Base-by-base conservation (phyloP, 495 filamentous ascomycete genomes). In the Trichoderma orchidacearum region DNA sequence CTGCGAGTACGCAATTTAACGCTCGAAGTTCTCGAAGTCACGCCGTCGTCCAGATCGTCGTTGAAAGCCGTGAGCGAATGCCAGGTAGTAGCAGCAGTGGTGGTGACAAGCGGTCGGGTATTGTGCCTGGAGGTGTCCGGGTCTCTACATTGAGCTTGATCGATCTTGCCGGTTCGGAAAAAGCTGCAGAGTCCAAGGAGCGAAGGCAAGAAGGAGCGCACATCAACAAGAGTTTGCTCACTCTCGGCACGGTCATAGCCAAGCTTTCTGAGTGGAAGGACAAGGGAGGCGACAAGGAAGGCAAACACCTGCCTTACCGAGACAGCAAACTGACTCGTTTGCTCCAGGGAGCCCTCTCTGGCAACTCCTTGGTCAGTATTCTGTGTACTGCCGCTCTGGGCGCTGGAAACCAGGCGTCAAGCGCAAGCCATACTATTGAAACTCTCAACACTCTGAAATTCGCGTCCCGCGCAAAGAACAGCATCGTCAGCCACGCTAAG, bases 361-460 rank as follows among this genome's bases (percentile, higher is more conserved):
- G 93, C 21, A 86, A 91, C 65, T 96, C 93, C 12, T 80, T 98
- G 3, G 88, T 98, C 59, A 96, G 90, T 63, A 98, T 98, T 67
- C 84, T 98, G 21, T 98, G 93, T 63, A 98, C 93, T 0, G 87
- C 97, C 56, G 85, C 93, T 62, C 79, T 93, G 32, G 86, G 88
- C 0, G 74, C 77, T 2, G 84, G 81, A 8, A 85, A 78, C 60
- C 72, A 75, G 30, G 83, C 84, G 21, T 70, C 84, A 30, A 73
- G 80, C 7, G 80, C 77, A 53, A 84, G 77, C 2, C 86, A 96
- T 62, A 86, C 85, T 1, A 83, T 80, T 18, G 93, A 98, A 70
- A 97, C 91, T 11, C 68, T 98, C 61, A 96, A 96, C 67, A 98
- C 93, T 0, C 74, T 98, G 54, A 97, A 98, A 63, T 98, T 98